Evolutionary conservation across 305 asterid species (phyloP).

Genomic region (Solanum hybrid): DNA sequence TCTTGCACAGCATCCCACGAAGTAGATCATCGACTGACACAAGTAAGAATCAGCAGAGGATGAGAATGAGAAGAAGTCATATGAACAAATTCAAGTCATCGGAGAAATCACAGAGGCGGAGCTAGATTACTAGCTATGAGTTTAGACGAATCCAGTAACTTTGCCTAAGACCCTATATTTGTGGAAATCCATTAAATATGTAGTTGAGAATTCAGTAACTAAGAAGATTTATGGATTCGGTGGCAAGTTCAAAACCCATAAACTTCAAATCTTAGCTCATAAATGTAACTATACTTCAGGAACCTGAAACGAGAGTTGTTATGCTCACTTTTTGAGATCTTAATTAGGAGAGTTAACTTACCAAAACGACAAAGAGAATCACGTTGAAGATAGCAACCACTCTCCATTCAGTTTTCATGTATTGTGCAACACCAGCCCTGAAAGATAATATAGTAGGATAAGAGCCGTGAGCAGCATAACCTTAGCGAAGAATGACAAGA

Average conservation of each 20-base stretch:
- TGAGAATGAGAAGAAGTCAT: not conserved
- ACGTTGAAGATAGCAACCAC: constrained; percentile 84
- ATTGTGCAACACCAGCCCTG: constrained; percentile 97
- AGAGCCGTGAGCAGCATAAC: not conserved
- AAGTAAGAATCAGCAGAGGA: not conserved
- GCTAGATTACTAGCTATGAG: not conserved
- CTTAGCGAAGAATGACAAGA: not conserved
- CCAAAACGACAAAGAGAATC: constrained; percentile 70
- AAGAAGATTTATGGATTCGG: not conserved
- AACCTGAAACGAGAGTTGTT: not conserved
- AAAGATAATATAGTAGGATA: not conserved
- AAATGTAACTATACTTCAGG: not conserved
- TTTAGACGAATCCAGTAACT: not conserved
- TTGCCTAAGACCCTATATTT: not conserved
- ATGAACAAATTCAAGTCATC: not conserved
- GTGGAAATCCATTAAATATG: not conserved
- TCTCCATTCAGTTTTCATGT: constrained; percentile 95
- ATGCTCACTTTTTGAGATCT: not conserved
- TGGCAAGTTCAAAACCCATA: not conserved
- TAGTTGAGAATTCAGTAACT: not conserved
- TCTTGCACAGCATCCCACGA: constrained; percentile 90
- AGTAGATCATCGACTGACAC: constrained; percentile 61
- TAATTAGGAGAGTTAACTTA: constrained; percentile 14
- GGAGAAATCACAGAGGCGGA: not conserved
- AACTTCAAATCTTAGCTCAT: not conserved